phyloP scores from a whole-genome alignment of 2,329 filamentous ascomycete genomes.

The Pseudogymnoascus sp. region DNA sequence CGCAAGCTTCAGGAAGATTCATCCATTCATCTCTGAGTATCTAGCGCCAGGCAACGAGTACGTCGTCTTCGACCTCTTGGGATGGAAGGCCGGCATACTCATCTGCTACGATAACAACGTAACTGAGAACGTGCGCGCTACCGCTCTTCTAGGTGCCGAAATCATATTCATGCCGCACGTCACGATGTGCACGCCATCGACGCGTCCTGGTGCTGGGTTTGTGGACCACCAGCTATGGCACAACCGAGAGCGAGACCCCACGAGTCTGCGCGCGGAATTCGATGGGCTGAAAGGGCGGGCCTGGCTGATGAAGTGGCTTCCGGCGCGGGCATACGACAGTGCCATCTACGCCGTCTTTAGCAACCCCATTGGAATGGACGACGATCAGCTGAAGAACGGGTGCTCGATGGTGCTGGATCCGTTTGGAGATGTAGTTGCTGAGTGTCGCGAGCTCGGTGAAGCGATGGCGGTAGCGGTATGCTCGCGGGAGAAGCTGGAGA shows the following conservation, averaged over 20 bases:
- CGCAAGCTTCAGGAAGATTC: constrained; percentile 13
- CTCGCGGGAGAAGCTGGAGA: constrained; percentile 10
- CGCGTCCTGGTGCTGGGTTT: constrained; percentile 14
- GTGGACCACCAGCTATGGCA: constrained; percentile 12
- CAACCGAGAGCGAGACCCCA: constrained; percentile 12
- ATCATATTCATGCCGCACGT: constrained; percentile 18
- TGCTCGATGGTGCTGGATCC: constrained; percentile 17
- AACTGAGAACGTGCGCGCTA: constrained; percentile 15
- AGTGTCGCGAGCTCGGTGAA: constrained; percentile 13
- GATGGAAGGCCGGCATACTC: constrained; percentile 14
- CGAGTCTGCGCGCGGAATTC: constrained; percentile 13
- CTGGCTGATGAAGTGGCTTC: constrained; percentile 19
- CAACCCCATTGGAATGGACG: constrained; percentile 16
- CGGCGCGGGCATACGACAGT: constrained; percentile 16
- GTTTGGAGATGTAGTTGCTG: constrained; percentile 15
- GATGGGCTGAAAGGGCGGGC: constrained; percentile 15
- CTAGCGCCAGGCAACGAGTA: constrained; percentile 15
- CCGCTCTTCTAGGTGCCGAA: constrained; percentile 15
- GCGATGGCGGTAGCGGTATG: constrained; percentile 12
- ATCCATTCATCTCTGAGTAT: constrained; percentile 15
- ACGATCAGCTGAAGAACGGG: constrained; percentile 15
- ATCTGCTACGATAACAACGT: constrained; percentile 17
- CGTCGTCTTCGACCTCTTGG: constrained; percentile 14
- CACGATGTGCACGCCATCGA: constrained; percentile 16
- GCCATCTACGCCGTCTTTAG: constrained; percentile 16